These are phyloP conservation scores for Rhododendron simsii DNA, from an alignment of 148 eudicot species.

Conservation along the genomic window DNA sequence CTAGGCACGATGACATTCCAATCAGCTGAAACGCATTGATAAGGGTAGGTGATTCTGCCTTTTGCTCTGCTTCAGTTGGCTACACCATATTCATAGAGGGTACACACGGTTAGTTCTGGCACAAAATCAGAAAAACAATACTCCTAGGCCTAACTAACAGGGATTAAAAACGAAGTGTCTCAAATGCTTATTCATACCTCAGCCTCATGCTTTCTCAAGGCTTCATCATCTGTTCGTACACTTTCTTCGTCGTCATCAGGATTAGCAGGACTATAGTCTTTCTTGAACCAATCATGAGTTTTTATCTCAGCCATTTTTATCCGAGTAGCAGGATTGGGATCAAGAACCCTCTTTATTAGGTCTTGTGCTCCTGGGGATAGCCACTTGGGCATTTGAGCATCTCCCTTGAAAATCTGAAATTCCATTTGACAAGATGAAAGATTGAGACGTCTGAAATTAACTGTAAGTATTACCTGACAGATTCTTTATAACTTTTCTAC, in stretches of 20 bases:
- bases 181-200: constrained; percentile 23
- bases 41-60: constrained; percentile 44
- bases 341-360: constrained; percentile 70
- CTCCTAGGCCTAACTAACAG: not conserved
- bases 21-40: constrained; percentile 95
- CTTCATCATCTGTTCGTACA: constrained; percentile 50
- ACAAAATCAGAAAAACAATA: not conserved
- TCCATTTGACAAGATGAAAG: not conserved
- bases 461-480: not conserved
- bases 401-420: constrained; percentile 48
- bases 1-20: constrained; percentile 90
- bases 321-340: constrained; percentile 77
- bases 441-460: not conserved
- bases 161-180: not conserved
- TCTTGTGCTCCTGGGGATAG: constrained; percentile 71
- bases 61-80: constrained; percentile 49
- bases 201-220: constrained; percentile 48
- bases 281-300: constrained; percentile 70
- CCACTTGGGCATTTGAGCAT: constrained; percentile 81
- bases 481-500: constrained; percentile 24
- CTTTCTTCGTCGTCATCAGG: constrained; percentile 51
- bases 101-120: not conserved
- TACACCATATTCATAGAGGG: constrained; percentile 9
- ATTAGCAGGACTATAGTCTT: constrained; percentile 51
- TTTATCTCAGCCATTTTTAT: constrained; percentile 69